Base-by-base conservation (phyloP, 345 rosid genomes). In the Jatropha curcas region DNA sequence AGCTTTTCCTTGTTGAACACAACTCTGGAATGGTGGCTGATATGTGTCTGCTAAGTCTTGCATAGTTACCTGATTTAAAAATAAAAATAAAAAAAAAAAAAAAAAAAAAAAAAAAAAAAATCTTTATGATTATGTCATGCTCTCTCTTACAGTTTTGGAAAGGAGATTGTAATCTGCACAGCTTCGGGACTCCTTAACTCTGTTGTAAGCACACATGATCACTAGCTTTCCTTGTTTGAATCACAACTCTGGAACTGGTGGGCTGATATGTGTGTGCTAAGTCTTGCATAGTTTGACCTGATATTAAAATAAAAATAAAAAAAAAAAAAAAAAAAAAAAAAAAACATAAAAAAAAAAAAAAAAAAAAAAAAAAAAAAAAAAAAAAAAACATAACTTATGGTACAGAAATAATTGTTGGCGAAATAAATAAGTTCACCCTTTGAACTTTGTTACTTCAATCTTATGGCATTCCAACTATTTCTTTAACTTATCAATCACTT, bases 71-170 rank as follows among this genome's bases (percentile, higher is more conserved):
- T 78, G 34, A 60, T 51, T 17, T 48, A 2, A 30, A 48, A 4
- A 39, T 14, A 33, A 2, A 30, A 24, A 5, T 0, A 30, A 24
- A n/a, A n/a, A n/a, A n/a, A n/a, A n/a, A n/a, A n/a, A n/a, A n/a
- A n/a, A n/a, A n/a, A n/a, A n/a, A n/a, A n/a, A n/a, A n/a, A n/a
- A n/a, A n/a, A n/a, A n/a, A n/a, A n/a, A n/a, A n/a, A n/a, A n/a
- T n/a, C n/a, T n/a, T n/a, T n/a, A n/a, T n/a, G n/a, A n/a, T n/a
- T n/a, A n/a, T n/a, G n/a, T n/a, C n/a, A n/a, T n/a, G n/a, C n/a
- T n/a, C 20, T 71, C 78, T 78, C 98, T 84, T 82, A 55, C 81
- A 56, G 77, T 78, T 56, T 28, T 69, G 7, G 81, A 60, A 0
- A 78, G 77, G 27, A 78, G 74, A 73, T 78, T 46, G 74, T 3